Base-by-base conservation (phyloP, 2,329 filamentous ascomycete species). In the Colletotrichum liriopes region DNA sequence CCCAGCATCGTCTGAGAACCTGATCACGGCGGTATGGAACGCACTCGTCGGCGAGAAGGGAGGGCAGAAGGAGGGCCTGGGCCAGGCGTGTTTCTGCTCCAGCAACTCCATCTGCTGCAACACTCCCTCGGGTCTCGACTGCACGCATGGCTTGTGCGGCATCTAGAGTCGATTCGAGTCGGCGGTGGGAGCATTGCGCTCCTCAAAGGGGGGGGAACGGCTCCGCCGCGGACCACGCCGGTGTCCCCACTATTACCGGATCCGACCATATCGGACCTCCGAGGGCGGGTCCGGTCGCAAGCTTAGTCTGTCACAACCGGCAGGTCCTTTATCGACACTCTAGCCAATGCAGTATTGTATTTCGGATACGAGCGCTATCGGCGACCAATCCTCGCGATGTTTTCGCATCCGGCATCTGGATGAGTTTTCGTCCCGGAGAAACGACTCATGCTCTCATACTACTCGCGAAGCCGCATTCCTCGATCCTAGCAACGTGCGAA, bases 31-130 rank as follows among this genome's bases (percentile, higher is more conserved):
- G 5, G 47, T 65, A 5, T 61, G 64, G 67, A 71, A 65, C 49
- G 54, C 55, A 32, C 23, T 67, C 32, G 60, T 32, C 41, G 37
- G 43, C n/a, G 41, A 54, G 14, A 47, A 64, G 47, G 9, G 49
- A 43, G 35, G 51, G 39, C 59, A 59, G 49, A 51, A 67, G 56
- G 56, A 56, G 14, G 65, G n/a, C 47, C 47, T 54, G 16, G 26
- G 67, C 1, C 37, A 32, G 2, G 23, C 69, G 5, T 80, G 79
- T 59, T 80, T 81, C 61, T 80, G 78, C 39, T 77, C 77, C 2
- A 77, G 74, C 20, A 78, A 77, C 5, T 74, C 74, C 3, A 66
- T 80, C 55, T 81, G 79, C 73, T 81, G 79, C 71, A 74, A 75
- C 54, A 54, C 72, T 0, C 39, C 37, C 16, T 66, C 73, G 8